phyloP scores from a whole-genome alignment of 108 stramenopile genomes.

The Nitzschia palea region DNA sequence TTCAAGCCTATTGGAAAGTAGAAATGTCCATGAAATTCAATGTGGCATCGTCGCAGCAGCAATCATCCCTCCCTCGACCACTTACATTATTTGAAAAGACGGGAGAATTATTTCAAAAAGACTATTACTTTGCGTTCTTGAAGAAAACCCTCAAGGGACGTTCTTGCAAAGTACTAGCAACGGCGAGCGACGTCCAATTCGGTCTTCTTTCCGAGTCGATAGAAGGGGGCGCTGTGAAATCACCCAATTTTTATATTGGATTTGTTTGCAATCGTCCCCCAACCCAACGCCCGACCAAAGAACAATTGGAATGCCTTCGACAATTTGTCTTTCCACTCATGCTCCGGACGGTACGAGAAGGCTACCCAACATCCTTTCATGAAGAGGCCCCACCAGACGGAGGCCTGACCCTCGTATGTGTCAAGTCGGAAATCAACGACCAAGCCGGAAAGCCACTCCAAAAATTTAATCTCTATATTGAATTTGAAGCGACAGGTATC shows the following conservation, averaged over 20 bases:
- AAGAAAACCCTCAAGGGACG: not conserved
- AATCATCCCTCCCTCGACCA: not conserved
- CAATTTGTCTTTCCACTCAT: not conserved
- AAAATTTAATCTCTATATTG: not conserved
- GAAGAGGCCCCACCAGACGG: too few relatives aligned
- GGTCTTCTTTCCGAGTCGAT: not conserved
- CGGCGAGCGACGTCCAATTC: not conserved
- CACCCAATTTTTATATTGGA: conserved; percentile 1
- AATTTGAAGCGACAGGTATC: not conserved
- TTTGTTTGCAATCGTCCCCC: not conserved
- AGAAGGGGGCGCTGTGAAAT: not conserved
- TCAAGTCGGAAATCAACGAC: conserved; percentile 7
- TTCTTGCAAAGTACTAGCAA: not conserved
- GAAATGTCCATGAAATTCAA: not conserved
- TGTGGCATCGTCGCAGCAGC: not conserved
- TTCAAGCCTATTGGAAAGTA: not conserved
- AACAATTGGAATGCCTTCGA: not conserved
- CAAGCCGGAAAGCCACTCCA: not conserved
- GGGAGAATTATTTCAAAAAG: not conserved
- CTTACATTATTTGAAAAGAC: not conserved
- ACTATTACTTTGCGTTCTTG: not conserved
- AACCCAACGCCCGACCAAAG: not conserved
- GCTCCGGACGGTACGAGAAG: not conserved
- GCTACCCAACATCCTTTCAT: not conserved
- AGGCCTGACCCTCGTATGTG: not conserved